Evolutionary conservation across 441 rosid genomes (phyloP).

Genomic region (Eruca vesicaria): DNA sequence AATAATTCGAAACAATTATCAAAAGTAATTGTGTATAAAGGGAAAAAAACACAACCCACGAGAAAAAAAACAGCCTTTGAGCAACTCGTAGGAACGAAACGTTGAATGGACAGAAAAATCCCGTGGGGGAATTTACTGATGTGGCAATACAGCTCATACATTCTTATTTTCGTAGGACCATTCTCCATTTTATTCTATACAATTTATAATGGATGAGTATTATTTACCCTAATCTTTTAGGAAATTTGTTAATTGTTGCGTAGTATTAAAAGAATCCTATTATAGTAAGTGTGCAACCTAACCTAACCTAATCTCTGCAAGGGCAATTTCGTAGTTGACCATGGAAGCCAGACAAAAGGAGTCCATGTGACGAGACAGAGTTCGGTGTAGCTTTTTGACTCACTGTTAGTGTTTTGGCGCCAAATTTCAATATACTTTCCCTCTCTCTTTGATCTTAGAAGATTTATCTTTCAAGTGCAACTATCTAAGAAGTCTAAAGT

Average conservation of each 20-base stretch:
- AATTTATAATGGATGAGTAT: neutral
- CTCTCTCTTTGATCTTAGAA: neutral
- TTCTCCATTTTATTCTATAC: neutral
- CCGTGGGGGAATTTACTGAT: slow-evolving; percentile 15
- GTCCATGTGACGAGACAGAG: slow-evolving; percentile 8
- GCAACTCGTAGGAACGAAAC: slow-evolving; percentile 30
- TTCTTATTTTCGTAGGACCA: slow-evolving; percentile 5
- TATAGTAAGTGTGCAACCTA: slow-evolving; percentile 8
- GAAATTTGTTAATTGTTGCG: neutral
- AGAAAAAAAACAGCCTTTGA: slow-evolving; percentile 29
- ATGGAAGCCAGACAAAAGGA: neutral
- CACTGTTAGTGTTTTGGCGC: slow-evolving; percentile 26
- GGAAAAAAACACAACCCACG: slow-evolving; percentile 9
- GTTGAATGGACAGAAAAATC: slow-evolving; percentile 27
- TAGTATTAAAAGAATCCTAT: neutral
- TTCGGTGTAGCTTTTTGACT: slow-evolving; percentile 30
- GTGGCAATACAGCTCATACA: slow-evolving; percentile 30
- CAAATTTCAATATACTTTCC: slow-evolving; percentile 26
- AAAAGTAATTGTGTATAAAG: neutral
- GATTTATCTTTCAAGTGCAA: neutral
- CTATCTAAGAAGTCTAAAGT: neutral
- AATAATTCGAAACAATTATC: slow-evolving; percentile 9
- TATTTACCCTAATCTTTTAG: neutral
- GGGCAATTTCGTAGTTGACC: slow-evolving; percentile 8
- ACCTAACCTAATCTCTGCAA: slow-evolving; percentile 9